These are phyloP conservation scores for Colletotrichum orbiculare DNA, from an alignment of 2,329 filamentous ascomycete genomes.

Conservation along the genomic window DNA sequence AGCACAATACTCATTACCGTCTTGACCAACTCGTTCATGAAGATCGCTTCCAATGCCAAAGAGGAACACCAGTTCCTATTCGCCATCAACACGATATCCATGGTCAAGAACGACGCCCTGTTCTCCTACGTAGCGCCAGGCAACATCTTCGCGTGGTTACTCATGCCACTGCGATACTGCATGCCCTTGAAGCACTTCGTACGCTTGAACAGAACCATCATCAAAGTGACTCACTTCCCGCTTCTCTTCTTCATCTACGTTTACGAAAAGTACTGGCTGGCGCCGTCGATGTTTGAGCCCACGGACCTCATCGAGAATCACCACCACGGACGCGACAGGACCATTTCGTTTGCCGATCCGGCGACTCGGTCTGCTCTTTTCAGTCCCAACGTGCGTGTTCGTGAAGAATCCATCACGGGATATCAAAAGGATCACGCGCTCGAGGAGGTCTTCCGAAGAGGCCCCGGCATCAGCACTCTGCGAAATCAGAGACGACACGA, in stretches of 20 bases:
- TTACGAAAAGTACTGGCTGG: constrained; percentile 85
- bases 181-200: constrained; percentile 87
- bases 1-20: constrained; percentile 93
- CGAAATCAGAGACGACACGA: constrained; percentile 71
- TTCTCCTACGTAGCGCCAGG: constrained; percentile 94
- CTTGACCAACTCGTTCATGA: constrained; percentile 96
- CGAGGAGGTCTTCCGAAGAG: constrained; percentile 87
- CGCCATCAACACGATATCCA: constrained; percentile 95
- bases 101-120: constrained; percentile 97
- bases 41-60: constrained; percentile 90
- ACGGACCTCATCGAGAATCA: constrained; percentile 86
- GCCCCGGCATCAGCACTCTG: constrained; percentile 72
- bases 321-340: constrained; percentile 59
- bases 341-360: constrained; percentile 69
- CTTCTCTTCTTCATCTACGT: constrained; percentile 86
- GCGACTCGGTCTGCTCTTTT: constrained; percentile 72
- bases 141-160: constrained; percentile 90
- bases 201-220: constrained; percentile 86
- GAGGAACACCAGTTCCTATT: constrained; percentile 95
- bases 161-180: constrained; percentile 84
- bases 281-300: constrained; percentile 80
- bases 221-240: constrained; percentile 91
- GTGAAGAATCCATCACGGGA: constrained; percentile 88
- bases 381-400: constrained; percentile 76
- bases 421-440: constrained; percentile 90